These are phyloP conservation scores for Mucuna pruriens DNA, from an alignment of 306 rosid species.

Conservation along the genomic window DNA sequence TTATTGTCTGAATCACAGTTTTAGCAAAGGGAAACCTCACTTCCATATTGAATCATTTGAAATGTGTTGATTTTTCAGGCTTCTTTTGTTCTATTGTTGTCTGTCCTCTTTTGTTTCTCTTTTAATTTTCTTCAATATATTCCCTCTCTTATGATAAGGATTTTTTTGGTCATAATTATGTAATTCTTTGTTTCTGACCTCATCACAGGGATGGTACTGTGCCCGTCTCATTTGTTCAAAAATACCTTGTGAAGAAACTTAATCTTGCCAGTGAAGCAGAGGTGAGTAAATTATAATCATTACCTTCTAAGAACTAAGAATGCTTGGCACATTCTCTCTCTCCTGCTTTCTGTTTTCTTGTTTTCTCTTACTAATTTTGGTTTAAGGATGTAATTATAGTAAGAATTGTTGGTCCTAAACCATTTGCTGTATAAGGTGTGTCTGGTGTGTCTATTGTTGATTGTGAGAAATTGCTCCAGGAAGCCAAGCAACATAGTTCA, in stretches of 20 bases:
- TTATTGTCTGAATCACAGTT: conserved; percentile 18
- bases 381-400: background rate
- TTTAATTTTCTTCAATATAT: background rate
- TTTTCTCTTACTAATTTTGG: background rate
- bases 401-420: conserved; percentile 1
- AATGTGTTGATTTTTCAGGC: conserved; percentile 14
- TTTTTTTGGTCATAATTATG: conserved; percentile 17
- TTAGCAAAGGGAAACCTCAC: background rate
- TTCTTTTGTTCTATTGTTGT: conserved; percentile 23
- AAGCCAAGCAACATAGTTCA: conserved; percentile 17
- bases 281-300: conserved; percentile 54
- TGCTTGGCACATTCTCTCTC: background rate
- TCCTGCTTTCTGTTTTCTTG: background rate
- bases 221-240: conserved; percentile 86
- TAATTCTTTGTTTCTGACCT: conserved; percentile 37
- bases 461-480: background rate
- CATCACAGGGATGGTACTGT: conserved; percentile 81
- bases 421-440: conserved; percentile 9
- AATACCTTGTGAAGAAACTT: conserved; percentile 89
- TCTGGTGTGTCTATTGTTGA: conserved; percentile 12
- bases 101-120: conserved; percentile 16
- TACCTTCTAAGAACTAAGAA: conserved; percentile 32
- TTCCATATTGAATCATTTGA: conserved; percentile 24
- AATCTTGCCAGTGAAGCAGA: conserved; percentile 82
- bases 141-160: background rate